Base-by-base conservation (phyloP, 768 basidiomycete species). In the Trametopsis cervina region DNA sequence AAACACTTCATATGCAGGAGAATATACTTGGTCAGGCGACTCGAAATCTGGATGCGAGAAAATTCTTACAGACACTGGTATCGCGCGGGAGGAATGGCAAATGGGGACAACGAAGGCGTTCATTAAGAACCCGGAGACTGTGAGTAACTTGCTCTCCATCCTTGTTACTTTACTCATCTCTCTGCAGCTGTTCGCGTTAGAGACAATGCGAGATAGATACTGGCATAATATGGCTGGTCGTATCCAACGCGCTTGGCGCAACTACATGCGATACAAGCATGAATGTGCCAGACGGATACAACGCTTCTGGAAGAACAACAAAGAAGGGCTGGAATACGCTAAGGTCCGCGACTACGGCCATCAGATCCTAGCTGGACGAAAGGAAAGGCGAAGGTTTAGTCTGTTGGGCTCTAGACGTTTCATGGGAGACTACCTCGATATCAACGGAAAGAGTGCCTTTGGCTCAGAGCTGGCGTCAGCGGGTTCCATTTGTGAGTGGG, bases 151-250 rank as follows among this genome's bases (percentile, higher is more conserved):
- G 21, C 20, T 27, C 26, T 41, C 49, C 41, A 21, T 24, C 17
- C 5, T 39, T 9, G 23, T 7, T 41, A 26, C 25, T 49, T 40
- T n/a, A 20, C 29, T 42, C 18, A n/a, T 49, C 46, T 56, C 3
- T 4, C 15, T 42, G 5, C 49, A 97, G 91, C 79, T 99, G 18
- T 99, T 99, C 64, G 96, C 95, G 11, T 71, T 99, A 48, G 96
- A 99, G 71, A 94, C 91, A 5, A 98, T 98, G 91, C 84, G 96
- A 44, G 96, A 99, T 63, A 82, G 89, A 45, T 99, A 98, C 66
- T 99, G 96, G 96, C 96, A 99, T 66, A 98, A 97, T 66, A 99
- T 99, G 96, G 96, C 96, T 0, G 80, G 70, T 21, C 85, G 96
- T 39, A 99, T 99, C 44, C 96, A 99, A 65, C 83, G 96, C 26